Conservation (phyloP, 768 basidiomycete genomes). For the Macrolepiota dolichaula region DNA sequence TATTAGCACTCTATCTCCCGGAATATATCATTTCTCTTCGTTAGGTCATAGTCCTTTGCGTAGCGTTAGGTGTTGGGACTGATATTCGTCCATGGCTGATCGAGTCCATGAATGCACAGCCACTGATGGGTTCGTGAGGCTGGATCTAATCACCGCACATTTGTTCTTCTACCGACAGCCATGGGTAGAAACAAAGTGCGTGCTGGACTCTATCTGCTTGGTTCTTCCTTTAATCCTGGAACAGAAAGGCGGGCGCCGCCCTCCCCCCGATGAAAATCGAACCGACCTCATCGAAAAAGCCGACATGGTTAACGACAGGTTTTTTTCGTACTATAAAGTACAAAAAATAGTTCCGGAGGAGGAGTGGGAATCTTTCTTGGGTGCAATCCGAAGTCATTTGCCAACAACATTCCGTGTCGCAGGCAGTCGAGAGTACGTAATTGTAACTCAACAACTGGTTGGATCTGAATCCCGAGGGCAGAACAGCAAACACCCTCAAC, state of each 20-base stretch:
- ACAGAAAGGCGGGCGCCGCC: conserved; percentile 11
- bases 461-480: conserved; percentile 22
- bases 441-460: not conserved
- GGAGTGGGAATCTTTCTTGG: conserved; percentile 78
- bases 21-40: too few relatives aligned
- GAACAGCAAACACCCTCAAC: conserved; percentile 73
- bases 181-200: conserved; percentile 13
- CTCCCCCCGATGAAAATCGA: conserved; percentile 26
- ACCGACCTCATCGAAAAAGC: conserved; percentile 52
- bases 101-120: not conserved
- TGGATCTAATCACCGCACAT: conserved; percentile 1
- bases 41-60: too few relatives aligned
- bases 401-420: conserved; percentile 95
- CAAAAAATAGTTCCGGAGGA: conserved; percentile 74
- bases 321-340: conserved; percentile 65
- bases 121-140: conserved; percentile 6
- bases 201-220: not conserved
- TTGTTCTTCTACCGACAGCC: not conserved
- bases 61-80: too few relatives aligned
- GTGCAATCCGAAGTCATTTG: conserved; percentile 62
- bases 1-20: too few relatives aligned
- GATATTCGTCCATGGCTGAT: too few relatives aligned
- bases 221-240: not conserved
- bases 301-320: conserved; percentile 70
- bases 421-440: conserved; percentile 74